phyloP scores from a whole-genome alignment of 2,329 filamentous ascomycete species.

The Fusarium xylarioides region DNA sequence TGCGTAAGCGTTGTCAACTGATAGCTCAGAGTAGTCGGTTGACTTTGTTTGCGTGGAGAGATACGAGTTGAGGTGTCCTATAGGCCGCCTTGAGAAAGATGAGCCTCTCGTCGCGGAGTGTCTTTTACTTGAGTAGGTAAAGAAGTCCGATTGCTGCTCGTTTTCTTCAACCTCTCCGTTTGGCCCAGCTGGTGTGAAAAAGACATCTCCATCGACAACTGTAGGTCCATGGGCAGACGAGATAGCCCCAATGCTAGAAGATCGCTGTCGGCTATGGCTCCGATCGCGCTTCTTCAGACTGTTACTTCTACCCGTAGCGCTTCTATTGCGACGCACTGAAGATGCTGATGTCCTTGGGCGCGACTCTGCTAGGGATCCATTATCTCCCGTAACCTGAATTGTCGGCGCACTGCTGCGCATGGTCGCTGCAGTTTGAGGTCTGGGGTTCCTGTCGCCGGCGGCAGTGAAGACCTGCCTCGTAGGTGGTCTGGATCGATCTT shows the following conservation, averaged over 20 bases:
- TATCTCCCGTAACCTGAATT: slow-evolving; percentile 80
- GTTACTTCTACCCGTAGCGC: slow-evolving; percentile 58
- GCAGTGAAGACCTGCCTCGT: slow-evolving; percentile 51
- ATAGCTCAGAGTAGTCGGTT: slow-evolving; percentile 52
- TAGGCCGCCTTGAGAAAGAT: slow-evolving; percentile 55
- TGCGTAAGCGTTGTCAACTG: slow-evolving; percentile 54
- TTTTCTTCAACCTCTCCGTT: slow-evolving; percentile 50
- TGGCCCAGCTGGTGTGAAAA: slow-evolving; percentile 56
- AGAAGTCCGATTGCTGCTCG: slow-evolving; percentile 54
- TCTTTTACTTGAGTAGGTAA: slow-evolving; percentile 53
- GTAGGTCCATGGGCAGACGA: slow-evolving; percentile 49
- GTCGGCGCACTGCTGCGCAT: slow-evolving; percentile 64
- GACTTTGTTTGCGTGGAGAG: slow-evolving; percentile 53
- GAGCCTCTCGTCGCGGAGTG: slow-evolving; percentile 50
- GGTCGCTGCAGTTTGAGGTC: slow-evolving; percentile 56
- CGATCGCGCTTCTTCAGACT: slow-evolving; percentile 64
- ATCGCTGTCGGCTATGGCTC: slow-evolving; percentile 58
- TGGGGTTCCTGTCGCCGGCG: slow-evolving; percentile 50
- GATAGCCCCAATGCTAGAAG: slow-evolving; percentile 53
- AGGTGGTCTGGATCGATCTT: slow-evolving; percentile 56
- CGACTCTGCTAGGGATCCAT: slow-evolving; percentile 51
- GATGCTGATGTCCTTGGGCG: slow-evolving; percentile 47
- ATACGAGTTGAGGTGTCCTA: slow-evolving; percentile 58
- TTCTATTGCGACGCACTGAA: slow-evolving; percentile 50
- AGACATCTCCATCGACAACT: slow-evolving; percentile 60